These are phyloP conservation scores for Zygosaccharomyces siamensis DNA, from an alignment of 805 yeast genomes.

Conservation along the genomic window DNA sequence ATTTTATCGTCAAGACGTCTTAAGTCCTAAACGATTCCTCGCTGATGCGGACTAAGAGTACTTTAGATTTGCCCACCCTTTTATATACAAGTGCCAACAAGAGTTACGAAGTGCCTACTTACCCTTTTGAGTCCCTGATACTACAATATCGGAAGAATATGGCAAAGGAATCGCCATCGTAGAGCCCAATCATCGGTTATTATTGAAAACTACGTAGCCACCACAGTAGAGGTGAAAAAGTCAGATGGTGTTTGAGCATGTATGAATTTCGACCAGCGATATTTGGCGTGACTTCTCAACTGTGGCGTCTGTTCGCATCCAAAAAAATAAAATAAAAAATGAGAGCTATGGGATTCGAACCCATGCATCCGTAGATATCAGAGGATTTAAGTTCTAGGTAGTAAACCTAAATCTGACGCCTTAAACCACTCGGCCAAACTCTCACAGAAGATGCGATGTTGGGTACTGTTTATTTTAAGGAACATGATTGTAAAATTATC, in stretches of 20 bases:
- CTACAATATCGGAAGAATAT: no score
- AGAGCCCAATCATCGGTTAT: no score
- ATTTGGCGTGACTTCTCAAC: background rate
- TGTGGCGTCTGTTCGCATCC: background rate
- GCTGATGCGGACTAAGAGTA: no score
- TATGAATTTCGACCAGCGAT: background rate
- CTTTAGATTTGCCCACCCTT: background rate
- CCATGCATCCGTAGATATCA: conserved; percentile 45
- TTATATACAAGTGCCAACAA: background rate
- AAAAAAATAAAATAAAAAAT: conserved; percentile 15
- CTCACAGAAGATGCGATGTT: conserved; percentile 18
- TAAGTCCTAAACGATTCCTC: no score
- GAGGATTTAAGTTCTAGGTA: conserved; percentile 26
- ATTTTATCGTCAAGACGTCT: no score
- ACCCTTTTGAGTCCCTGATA: background rate
- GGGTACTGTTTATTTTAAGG: no score
- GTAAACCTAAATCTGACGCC: conserved; percentile 42
- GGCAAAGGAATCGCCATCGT: no score
- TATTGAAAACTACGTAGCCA: background rate
- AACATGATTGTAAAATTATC: no score
- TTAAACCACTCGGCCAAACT: conserved; percentile 44
- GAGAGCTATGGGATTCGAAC: conserved; percentile 44
- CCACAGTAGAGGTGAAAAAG: conserved; percentile 4
- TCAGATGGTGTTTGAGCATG: conserved; percentile 2
- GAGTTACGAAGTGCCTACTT: background rate